These are phyloP conservation scores for Wickerhamiella qilinensis DNA, from an alignment of 805 yeast genomes.

Conservation along the genomic window DNA sequence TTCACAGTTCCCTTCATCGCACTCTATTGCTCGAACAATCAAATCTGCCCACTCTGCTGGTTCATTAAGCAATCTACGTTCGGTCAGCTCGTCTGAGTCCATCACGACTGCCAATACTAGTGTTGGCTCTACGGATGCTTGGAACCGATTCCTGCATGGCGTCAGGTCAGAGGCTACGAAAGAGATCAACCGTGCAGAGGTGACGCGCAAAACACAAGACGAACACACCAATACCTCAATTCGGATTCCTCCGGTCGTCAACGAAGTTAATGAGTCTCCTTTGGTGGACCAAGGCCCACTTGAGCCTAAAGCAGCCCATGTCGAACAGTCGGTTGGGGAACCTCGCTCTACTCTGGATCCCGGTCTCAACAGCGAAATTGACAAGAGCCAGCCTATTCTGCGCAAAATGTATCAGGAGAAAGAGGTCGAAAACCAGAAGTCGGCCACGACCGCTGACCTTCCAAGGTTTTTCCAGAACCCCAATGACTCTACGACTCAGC, in stretches of 20 bases:
- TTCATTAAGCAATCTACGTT: neutral
- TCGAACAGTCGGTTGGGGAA: neutral
- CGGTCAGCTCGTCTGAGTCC: slow-evolving; percentile 1
- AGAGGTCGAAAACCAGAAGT: neutral
- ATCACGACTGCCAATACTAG: slow-evolving; percentile 7
- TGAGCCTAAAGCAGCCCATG: neutral
- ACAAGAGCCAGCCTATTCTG: slow-evolving; percentile 5
- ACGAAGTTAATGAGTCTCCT: neutral
- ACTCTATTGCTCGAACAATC: neutral
- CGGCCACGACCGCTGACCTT: neutral
- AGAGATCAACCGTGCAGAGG: neutral
- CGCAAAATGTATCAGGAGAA: slow-evolving; percentile 6
- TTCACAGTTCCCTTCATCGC: neutral
- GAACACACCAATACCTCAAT: neutral
- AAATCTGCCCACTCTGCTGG: neutral
- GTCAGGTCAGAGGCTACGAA: slow-evolving; percentile 6
- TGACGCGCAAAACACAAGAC: neutral
- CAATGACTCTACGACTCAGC: neutral
- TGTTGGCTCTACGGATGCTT: slow-evolving; percentile 7
- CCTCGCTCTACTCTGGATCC: slow-evolving; percentile 5
- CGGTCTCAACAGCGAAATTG: slow-evolving; percentile 1
- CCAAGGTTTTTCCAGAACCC: neutral
- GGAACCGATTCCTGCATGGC: slow-evolving; percentile 8
- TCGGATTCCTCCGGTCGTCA: neutral
- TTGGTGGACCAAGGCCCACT: neutral